phyloP scores from a whole-genome alignment of 139 green algal genomes.

The Picochlorum sp. region DNA sequence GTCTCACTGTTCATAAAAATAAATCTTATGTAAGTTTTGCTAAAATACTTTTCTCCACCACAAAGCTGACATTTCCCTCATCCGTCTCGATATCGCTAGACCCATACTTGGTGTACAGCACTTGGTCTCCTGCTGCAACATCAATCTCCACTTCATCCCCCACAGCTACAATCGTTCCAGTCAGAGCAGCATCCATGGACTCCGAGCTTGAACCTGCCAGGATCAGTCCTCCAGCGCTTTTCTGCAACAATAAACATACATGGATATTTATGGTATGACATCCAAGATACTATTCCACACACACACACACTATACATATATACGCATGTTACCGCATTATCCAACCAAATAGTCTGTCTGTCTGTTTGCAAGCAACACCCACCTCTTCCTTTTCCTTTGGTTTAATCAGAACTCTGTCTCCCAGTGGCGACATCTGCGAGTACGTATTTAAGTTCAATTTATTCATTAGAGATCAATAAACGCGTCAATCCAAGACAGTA shows the following conservation, averaged over 20 bases:
- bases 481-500: background rate
- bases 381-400: slow-evolving; percentile 26
- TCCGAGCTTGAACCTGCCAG: slow-evolving; percentile 9
- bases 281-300: background rate
- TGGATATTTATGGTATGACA: background rate
- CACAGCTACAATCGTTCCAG: slow-evolving; percentile 1
- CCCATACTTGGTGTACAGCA: slow-evolving; percentile 46
- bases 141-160: slow-evolving; percentile 11
- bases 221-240: slow-evolving; percentile 32
- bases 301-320: too few relatives aligned
- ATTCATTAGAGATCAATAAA: background rate
- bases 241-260: background rate
- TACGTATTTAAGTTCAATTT: background rate
- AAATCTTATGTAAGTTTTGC: slow-evolving; percentile 25
- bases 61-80: slow-evolving; percentile 36
- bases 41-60: slow-evolving; percentile 34
- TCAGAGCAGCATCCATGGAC: slow-evolving; percentile 17
- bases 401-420: slow-evolving; percentile 39
- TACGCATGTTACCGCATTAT: too few relatives aligned
- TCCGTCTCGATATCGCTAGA: slow-evolving; percentile 29
- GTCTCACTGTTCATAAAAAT: background rate
- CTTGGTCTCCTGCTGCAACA: slow-evolving; percentile 27
- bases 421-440: slow-evolving; percentile 38
- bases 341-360: background rate
- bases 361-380: background rate